Evolutionary conservation across 169 alveolate genomes (phyloP).

Genomic region (Fabrea salina): DNA sequence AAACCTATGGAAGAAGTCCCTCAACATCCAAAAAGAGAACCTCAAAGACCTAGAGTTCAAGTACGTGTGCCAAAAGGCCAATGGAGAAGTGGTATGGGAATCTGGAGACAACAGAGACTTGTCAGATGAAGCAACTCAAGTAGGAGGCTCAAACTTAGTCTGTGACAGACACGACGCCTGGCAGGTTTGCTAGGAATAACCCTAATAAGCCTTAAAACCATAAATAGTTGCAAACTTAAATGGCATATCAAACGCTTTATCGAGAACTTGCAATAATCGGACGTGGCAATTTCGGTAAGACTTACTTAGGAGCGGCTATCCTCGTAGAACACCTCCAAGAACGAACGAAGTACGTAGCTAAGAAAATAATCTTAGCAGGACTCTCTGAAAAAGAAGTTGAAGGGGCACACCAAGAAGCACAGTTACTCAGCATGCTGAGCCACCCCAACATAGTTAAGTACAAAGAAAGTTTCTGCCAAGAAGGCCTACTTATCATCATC

Average conservation of each 20-base stretch:
- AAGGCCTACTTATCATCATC: conserved; percentile 72
- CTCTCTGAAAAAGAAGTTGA: conserved; percentile 62
- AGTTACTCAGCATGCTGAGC: conserved; percentile 66
- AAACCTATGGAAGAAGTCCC: conserved; percentile 14
- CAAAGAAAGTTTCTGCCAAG: conserved; percentile 74
- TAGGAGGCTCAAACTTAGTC: too few relatives aligned
- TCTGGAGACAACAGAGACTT: too few relatives aligned
- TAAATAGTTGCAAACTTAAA: background rate
- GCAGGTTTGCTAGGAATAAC: background rate
- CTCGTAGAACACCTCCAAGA: conserved; percentile 46
- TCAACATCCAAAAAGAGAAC: too few relatives aligned
- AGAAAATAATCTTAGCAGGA: conserved; percentile 61
- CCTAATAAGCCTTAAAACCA: background rate
- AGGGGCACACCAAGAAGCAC: conserved; percentile 73
- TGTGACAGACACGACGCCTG: too few relatives aligned
- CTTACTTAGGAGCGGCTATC: conserved; percentile 62
- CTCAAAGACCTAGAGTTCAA: too few relatives aligned
- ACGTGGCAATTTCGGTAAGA: conserved; percentile 67
- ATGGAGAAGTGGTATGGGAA: too few relatives aligned
- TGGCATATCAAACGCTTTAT: conserved; percentile 27
- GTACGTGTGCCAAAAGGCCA: too few relatives aligned
- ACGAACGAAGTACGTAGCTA: conserved; percentile 56
- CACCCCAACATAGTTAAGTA: conserved; percentile 85
- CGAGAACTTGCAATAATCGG: conserved; percentile 65
- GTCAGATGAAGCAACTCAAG: too few relatives aligned